phyloP scores from a whole-genome alignment of 352 stramenopile genomes.

The Salisapilia sapeloensis region DNA sequence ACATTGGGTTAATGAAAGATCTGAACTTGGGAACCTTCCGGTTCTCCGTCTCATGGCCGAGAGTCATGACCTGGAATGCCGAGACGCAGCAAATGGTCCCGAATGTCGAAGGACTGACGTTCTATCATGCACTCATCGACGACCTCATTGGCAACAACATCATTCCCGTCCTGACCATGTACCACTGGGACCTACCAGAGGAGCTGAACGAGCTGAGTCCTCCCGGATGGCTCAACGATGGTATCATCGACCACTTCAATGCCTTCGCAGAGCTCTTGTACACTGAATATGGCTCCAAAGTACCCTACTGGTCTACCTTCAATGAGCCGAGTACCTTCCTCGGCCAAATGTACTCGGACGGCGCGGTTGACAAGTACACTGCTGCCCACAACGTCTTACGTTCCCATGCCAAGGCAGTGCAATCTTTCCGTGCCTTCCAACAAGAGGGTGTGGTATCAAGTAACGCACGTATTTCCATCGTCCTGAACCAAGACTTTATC shows the following conservation, averaged over 20 bases:
- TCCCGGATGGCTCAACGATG: conserved; percentile 49
- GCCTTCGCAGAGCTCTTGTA: conserved; percentile 86
- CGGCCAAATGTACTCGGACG: conserved; percentile 74
- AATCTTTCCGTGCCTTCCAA: conserved; percentile 75
- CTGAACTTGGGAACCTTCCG: conserved; percentile 86
- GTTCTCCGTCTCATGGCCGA: conserved; percentile 87
- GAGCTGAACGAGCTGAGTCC: conserved; percentile 58
- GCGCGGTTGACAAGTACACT: conserved; percentile 27
- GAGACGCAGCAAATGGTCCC: conserved; percentile 26
- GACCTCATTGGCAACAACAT: conserved; percentile 57
- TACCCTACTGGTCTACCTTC: conserved; percentile 91
- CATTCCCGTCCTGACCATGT: conserved; percentile 88
- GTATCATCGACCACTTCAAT: conserved; percentile 56
- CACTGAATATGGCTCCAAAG: conserved; percentile 76
- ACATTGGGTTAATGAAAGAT: conserved; percentile 87
- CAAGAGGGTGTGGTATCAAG: conserved; percentile 10
- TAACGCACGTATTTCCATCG: conserved; percentile 83
- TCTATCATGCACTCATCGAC: conserved; percentile 89
- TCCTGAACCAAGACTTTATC: conserved; percentile 65
- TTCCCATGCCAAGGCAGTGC: conserved; percentile 74
- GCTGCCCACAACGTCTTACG: conserved; percentile 84
- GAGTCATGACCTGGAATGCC: conserved; percentile 75
- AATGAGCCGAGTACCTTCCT: conserved; percentile 88
- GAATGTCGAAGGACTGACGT: conserved; percentile 78
- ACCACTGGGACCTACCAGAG: conserved; percentile 92